phyloP scores from a whole-genome alignment of 768 basidiomycete species.

The Mycena leptocephala region DNA sequence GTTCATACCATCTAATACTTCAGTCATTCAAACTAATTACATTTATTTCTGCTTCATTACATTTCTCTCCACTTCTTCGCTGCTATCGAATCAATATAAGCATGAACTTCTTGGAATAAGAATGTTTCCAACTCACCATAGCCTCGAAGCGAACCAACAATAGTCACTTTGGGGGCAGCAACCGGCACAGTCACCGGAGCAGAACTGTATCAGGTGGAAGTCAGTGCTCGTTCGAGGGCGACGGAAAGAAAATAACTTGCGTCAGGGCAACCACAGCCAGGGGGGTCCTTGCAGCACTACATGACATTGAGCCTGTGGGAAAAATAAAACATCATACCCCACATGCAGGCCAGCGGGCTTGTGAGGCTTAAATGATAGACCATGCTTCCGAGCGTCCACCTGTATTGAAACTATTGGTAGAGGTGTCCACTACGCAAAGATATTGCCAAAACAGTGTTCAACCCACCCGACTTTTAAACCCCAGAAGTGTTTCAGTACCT shows the following conservation, averaged over 20 bases:
- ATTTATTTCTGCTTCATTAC: neutral
- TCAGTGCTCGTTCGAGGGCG: neutral
- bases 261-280: conserved; percentile 3
- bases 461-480: no score
- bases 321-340: no score
- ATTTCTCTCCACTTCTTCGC: neutral
- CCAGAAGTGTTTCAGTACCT: no score
- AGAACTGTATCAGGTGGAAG: neutral
- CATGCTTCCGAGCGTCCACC: no score
- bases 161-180: neutral
- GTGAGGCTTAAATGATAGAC: no score
- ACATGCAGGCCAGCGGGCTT: no score
- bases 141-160: neutral
- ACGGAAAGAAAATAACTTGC: neutral
- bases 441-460: no score
- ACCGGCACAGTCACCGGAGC: neutral
- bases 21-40: neutral
- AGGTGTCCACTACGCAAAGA: no score
- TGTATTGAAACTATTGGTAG: no score
- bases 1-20: neutral
- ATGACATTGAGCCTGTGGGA: neutral
- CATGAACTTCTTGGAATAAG: neutral
- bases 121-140: neutral
- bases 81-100: neutral
- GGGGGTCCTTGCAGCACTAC: conserved; percentile 10